These are phyloP conservation scores for Calonectria pseudoreteaudii DNA, from an alignment of 2,329 filamentous ascomycete species.

Conservation along the genomic window DNA sequence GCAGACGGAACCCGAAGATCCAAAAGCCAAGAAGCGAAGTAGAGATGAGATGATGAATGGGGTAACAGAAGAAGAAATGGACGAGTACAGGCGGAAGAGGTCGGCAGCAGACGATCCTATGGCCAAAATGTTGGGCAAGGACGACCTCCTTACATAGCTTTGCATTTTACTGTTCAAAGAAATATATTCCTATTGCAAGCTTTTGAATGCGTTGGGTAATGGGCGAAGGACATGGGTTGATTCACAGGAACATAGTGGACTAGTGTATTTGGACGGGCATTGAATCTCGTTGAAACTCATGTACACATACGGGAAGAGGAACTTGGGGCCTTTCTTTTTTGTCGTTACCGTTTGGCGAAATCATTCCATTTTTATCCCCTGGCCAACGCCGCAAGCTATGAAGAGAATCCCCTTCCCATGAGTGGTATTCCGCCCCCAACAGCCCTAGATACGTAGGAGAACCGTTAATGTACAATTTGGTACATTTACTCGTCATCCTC, in stretches of 20 bases:
- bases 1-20: conserved; percentile 46
- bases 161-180: background rate
- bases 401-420: conserved; percentile 56
- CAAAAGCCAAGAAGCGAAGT: conserved; percentile 74
- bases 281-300: conserved; percentile 39
- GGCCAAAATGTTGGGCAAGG: conserved; percentile 82
- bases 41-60: conserved; percentile 83
- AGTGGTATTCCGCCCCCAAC: conserved; percentile 50
- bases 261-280: conserved; percentile 16
- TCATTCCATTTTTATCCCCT: conserved; percentile 61
- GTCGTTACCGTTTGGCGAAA: conserved; percentile 47
- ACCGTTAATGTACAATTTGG: conserved; percentile 45
- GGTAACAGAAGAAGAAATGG: conserved; percentile 85
- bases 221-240: background rate
- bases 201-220: background rate
- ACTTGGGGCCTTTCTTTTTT: conserved; percentile 32
- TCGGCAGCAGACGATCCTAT: conserved; percentile 85
- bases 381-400: conserved; percentile 65
- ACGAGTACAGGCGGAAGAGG: conserved; percentile 83
- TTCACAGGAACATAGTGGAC: conserved; percentile 30
- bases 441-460: conserved; percentile 45
- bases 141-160: conserved; percentile 59
- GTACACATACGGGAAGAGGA: conserved; percentile 39
- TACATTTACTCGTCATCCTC: conserved; percentile 81
- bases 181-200: background rate